These are phyloP conservation scores for Salvia hispanica DNA, from an alignment of 257 asterid species.

Conservation along the genomic window DNA sequence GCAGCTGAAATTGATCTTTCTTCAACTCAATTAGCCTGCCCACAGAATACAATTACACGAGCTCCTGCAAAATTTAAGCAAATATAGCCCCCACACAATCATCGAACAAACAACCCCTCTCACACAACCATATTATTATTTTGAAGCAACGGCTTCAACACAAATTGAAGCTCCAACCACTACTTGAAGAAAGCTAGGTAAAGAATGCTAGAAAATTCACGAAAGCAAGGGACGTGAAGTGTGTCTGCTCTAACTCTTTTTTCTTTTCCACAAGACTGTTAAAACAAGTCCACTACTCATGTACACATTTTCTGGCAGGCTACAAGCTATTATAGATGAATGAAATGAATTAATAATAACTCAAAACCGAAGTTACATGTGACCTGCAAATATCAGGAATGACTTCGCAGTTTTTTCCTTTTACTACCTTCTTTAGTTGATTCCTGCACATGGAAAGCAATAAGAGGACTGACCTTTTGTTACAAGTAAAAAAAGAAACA, in stretches of 20 bases:
- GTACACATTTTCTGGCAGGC: slow-evolving; percentile 55
- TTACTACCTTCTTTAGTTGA: slow-evolving; percentile 57
- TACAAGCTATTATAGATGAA: slow-evolving; percentile 39
- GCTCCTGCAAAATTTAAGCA: slow-evolving; percentile 38
- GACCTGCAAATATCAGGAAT: slow-evolving; percentile 39
- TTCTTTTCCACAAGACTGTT: slow-evolving; percentile 39
- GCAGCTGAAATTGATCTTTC: slow-evolving; percentile 7
- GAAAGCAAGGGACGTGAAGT: slow-evolving; percentile 22
- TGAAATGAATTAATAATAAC: slow-evolving; percentile 30
- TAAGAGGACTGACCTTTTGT: background rate
- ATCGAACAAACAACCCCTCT: background rate
- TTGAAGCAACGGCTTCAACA: background rate
- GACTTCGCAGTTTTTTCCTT: slow-evolving; percentile 65
- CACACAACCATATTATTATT: background rate
- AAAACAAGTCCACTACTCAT: slow-evolving; percentile 52
- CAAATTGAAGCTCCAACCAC: slow-evolving; percentile 6
- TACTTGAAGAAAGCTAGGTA: slow-evolving; percentile 15
- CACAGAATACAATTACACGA: background rate
- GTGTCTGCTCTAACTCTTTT: slow-evolving; percentile 27
- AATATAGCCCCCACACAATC: slow-evolving; percentile 11
- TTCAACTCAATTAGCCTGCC: background rate
- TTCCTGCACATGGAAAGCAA: slow-evolving; percentile 56
- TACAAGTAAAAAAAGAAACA: background rate
- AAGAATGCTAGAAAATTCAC: slow-evolving; percentile 25
- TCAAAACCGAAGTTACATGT: slow-evolving; percentile 42